Percentiles rank a stretch among this genome's conserved stretches.
phyloP scores from a whole-genome alignment of 78 protist species.

The Dictyostelium capitatum region DNA sequence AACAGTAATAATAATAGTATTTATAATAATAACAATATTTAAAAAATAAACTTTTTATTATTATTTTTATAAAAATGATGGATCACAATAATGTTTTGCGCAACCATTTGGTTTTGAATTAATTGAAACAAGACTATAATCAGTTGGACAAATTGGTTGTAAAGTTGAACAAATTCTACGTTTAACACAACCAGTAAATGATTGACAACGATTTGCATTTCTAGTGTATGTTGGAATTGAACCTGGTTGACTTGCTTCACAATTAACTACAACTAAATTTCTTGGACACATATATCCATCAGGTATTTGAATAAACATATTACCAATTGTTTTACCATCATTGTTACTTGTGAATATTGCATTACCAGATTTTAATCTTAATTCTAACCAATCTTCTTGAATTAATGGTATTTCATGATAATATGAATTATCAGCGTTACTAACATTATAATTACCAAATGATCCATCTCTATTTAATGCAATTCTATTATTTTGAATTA shows the following conservation, averaged over 20 bases:
- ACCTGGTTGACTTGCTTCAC: background rate
- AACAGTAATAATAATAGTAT: background rate
- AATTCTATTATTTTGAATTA: background rate
- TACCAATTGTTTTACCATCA: background rate
- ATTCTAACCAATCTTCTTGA: background rate
- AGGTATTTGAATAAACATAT: background rate
- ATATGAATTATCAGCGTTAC: background rate
- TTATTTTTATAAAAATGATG: slow-evolving; percentile 40
- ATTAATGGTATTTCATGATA: background rate
- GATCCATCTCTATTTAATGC: too few relatives aligned
- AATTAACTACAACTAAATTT: background rate
- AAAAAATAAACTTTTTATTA: too few relatives aligned
- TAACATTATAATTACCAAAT: background rate
- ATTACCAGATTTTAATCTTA: background rate
- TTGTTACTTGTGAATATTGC: background rate
- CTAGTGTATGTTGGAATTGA: background rate
- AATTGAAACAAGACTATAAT: background rate
- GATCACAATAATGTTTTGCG: slow-evolving; percentile 7
- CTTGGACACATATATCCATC: slow-evolving; percentile 1
- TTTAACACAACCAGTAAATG: slow-evolving; percentile 4
- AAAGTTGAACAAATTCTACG: background rate
- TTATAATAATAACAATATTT: too few relatives aligned
- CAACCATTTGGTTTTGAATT: slow-evolving; percentile 32
- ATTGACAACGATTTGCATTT: background rate
- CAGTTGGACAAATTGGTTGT: background rate